Base-by-base conservation (phyloP, 495 filamentous ascomycete genomes). In the Penicillium chermesinum region DNA sequence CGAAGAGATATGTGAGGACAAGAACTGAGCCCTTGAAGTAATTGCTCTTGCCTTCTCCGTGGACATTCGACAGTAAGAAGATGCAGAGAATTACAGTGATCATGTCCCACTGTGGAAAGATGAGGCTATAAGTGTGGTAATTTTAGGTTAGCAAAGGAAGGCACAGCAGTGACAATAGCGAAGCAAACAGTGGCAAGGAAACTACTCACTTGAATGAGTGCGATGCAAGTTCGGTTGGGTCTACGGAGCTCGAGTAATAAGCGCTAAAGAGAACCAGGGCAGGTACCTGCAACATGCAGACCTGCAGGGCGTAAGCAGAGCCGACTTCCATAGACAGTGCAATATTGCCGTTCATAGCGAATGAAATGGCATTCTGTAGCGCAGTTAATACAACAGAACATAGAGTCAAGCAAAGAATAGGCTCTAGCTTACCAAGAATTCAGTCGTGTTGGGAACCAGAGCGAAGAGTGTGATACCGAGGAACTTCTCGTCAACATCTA, bases 341-440 rank as follows among this genome's bases (percentile, higher is more conserved):
- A 61, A 99, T 97, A 67, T 99, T 99, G n/a, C 93, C 93, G 58
- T 99, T 97, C 94, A 99, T 99, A 36, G 93, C 93, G 65, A 99
- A 99, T 2, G 90, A 96, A 47, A 99, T 97, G 60, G 94, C 93
- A 63, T 99, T 99, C 88, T 93, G 58, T 38, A 41, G 38, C 7
- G 12, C 52, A 10, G 61, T 79, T 60, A 79, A 71, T 46, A 37
- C 30, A 13, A 20, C 33, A 33, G 22, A 8, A n/a, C 21, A 20
- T 0, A 32, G 37, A 22, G 18, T 38, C 43, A 20, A 15, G 18
- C 13, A 50, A 18, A 30, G 13, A 42, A 8, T 20, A 33, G 14
- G 2, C n/a, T 16, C 21, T n/a, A 45, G 63, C 82, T 67, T 80
- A 93, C 88, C 72, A 99, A 62, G 59, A 99, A 99, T 65, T 99